Conservation (phyloP, 768 basidiomycete species). For the Piloderma croceum region DNA sequence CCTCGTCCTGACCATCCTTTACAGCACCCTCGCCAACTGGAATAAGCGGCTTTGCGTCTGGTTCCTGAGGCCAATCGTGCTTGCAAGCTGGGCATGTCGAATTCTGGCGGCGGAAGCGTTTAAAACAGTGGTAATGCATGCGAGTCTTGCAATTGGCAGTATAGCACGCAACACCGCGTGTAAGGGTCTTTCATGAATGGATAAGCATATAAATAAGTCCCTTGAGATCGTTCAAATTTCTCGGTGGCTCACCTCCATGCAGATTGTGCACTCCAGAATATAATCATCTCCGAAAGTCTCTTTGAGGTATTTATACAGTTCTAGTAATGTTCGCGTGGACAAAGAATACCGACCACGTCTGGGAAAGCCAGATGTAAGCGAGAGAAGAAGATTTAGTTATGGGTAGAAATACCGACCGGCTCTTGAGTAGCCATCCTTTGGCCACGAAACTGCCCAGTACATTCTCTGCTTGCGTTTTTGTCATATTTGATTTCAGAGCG, state of each 20-base stretch:
- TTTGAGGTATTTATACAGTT: constrained; percentile 69
- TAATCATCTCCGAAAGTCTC: constrained; percentile 69
- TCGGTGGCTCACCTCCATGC: constrained; percentile 49
- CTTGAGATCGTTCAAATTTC: neutral
- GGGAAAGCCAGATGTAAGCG: constrained; percentile 4
- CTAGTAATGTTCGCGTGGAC: constrained; percentile 67
- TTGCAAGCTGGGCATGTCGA: constrained; percentile 52
- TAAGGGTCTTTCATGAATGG: constrained; percentile 45
- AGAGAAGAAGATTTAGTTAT: neutral
- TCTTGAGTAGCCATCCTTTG: constrained; percentile 73
- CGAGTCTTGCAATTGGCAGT: constrained; percentile 56
- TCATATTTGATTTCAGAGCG: constrained; percentile 51
- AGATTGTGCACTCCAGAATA: constrained; percentile 65
- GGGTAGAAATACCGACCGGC: constrained; percentile 47
- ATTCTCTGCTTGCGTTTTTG: constrained; percentile 67
- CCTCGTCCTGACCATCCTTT: constrained; percentile 51
- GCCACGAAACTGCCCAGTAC: constrained; percentile 77
- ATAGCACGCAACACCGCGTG: constrained; percentile 60
- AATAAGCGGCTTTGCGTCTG: constrained; percentile 38
- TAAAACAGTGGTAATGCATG: constrained; percentile 64
- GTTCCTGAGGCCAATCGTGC: constrained; percentile 54
- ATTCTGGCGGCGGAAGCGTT: constrained; percentile 39
- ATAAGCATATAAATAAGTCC: neutral
- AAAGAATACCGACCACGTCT: constrained; percentile 71
- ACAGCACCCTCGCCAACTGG: constrained; percentile 68